These are phyloP conservation scores for Solioccasus polychromus DNA, from an alignment of 768 basidiomycete species.

Conservation along the genomic window DNA sequence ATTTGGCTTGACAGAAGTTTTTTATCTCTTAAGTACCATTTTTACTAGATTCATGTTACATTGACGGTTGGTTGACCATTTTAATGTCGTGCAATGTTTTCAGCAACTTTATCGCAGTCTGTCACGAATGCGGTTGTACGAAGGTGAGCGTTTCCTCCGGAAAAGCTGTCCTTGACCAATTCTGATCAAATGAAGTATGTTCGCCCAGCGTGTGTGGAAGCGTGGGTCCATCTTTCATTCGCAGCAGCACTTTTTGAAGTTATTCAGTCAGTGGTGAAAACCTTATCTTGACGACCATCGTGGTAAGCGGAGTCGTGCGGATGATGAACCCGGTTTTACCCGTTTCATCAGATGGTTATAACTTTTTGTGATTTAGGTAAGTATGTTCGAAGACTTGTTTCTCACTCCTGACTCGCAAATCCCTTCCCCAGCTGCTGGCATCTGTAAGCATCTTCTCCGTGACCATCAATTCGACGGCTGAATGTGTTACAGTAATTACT, in stretches of 20 bases:
- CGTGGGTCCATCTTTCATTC: conserved; percentile 33
- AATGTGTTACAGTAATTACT: conserved; percentile 40
- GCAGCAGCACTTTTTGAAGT: conserved; percentile 17
- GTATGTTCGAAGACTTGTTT: conserved; percentile 8
- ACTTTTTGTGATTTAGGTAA: conserved; percentile 47
- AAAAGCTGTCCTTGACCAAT: not conserved
- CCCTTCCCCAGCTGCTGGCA: conserved; percentile 6
- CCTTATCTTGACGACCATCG: conserved; percentile 37
- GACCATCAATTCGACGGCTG: not conserved
- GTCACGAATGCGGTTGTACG: conserved; percentile 49
- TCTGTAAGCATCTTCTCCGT: conserved; percentile 4
- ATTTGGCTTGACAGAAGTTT: not conserved
- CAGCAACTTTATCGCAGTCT: conserved; percentile 33
- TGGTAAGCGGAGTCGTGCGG: conserved; percentile 36
- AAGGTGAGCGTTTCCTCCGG: conserved; percentile 18
- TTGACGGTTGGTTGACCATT: conserved; percentile 46
- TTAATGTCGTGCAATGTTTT: not conserved
- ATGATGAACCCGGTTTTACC: conserved; percentile 1
- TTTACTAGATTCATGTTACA: conserved; percentile 47
- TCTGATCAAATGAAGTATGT: conserved; percentile 35
- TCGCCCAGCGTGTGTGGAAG: conserved; percentile 45
- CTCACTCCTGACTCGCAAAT: not conserved
- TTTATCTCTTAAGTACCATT: not conserved
- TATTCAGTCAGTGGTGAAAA: conserved; percentile 43
- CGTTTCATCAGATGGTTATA: conserved; percentile 25